phyloP scores from a whole-genome alignment of 495 filamentous ascomycete species.

The Acidiella bohemica region DNA sequence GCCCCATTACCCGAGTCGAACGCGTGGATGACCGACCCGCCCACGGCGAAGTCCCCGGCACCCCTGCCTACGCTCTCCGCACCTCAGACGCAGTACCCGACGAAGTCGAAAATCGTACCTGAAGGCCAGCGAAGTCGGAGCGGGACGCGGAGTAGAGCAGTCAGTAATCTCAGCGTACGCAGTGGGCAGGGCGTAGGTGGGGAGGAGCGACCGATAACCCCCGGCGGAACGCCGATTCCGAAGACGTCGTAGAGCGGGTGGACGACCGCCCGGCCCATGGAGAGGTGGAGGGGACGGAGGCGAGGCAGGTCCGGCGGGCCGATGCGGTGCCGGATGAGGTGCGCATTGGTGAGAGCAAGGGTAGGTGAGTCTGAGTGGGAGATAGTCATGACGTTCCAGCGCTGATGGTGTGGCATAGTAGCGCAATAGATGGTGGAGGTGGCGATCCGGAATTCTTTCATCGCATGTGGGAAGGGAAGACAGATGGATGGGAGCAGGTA shows the following conservation, averaged over 20 bases:
- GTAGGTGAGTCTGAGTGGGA: constrained; percentile 39
- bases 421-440: too few relatives aligned
- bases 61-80: constrained; percentile 43
- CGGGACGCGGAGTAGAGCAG: constrained; percentile 24
- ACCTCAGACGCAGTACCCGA: constrained; percentile 51
- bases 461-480: constrained; percentile 16
- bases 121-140: constrained; percentile 40
- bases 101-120: constrained; percentile 45
- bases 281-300: constrained; percentile 73
- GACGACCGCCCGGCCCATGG: constrained; percentile 59
- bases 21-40: constrained; percentile 40
- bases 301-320: constrained; percentile 56
- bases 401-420: too few relatives aligned
- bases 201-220: constrained; percentile 31
- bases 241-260: constrained; percentile 71
- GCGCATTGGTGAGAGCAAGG: constrained; percentile 35
- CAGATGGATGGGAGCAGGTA: too few relatives aligned
- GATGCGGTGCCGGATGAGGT: constrained; percentile 76
- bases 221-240: constrained; percentile 54
- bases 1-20: constrained; percentile 50
- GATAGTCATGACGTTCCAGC: too few relatives aligned
- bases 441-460: too few relatives aligned
- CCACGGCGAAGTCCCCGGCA: constrained; percentile 52
- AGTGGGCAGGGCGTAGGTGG: too few relatives aligned
- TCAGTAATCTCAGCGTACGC: constrained; percentile 1